These are phyloP conservation scores for Neocatenulostroma microsporum DNA, from an alignment of 2,329 filamentous ascomycete species.

Conservation along the genomic window DNA sequence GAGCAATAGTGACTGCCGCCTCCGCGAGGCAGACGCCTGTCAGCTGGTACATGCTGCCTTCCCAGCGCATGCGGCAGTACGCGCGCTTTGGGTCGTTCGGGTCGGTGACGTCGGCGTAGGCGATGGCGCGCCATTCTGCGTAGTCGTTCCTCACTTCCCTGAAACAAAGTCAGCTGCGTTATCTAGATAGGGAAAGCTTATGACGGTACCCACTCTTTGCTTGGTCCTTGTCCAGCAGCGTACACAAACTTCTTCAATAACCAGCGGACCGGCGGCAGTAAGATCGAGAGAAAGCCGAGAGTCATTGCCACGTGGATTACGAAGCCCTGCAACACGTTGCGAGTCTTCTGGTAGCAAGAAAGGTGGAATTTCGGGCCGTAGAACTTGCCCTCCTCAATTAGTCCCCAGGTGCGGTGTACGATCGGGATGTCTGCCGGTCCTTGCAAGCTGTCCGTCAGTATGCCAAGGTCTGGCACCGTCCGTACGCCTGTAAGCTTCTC, in stretches of 20 bases:
- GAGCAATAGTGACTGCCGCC: constrained; percentile 57
- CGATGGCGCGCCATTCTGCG: constrained; percentile 58
- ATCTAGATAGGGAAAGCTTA: not conserved
- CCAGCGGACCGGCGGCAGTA: constrained; percentile 48
- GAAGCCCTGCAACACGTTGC: constrained; percentile 41
- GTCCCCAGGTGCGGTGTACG: constrained; percentile 53
- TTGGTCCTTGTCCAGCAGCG: constrained; percentile 45
- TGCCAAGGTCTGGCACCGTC: constrained; percentile 49
- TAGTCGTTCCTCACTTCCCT: constrained; percentile 51
- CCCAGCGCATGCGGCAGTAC: constrained; percentile 47
- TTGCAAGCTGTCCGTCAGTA: constrained; percentile 48
- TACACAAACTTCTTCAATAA: constrained; percentile 41
- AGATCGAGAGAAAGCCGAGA: constrained; percentile 40
- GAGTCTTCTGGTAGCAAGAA: constrained; percentile 48
- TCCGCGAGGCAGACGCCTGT: constrained; percentile 58
- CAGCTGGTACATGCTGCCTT: constrained; percentile 59
- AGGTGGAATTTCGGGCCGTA: constrained; percentile 54
- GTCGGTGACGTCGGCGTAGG: constrained; percentile 49
- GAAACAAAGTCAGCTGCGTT: constrained; percentile 17
- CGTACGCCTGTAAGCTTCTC: constrained; percentile 46
- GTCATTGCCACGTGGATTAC: constrained; percentile 43
- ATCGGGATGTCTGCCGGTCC: constrained; percentile 49
- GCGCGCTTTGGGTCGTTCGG: constrained; percentile 44
- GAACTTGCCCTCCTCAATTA: constrained; percentile 44
- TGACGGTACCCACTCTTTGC: constrained; percentile 31